These are phyloP conservation scores for Furculomyces boomerangus DNA, from an alignment of 371 early-diverging fungal species.

Conservation along the genomic window DNA sequence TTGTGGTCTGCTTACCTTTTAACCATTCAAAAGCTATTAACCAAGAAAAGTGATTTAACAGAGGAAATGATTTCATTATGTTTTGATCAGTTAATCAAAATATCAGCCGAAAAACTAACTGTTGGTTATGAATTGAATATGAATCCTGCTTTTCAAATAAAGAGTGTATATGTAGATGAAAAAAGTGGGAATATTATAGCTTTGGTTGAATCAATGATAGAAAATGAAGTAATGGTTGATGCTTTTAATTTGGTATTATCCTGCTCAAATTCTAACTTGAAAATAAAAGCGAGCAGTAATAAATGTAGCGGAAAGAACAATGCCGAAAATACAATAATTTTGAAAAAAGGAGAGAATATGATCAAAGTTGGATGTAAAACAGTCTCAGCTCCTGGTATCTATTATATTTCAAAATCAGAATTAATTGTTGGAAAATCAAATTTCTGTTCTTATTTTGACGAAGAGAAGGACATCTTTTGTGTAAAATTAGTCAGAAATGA, in stretches of 20 bases:
- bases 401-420: neutral
- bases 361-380: neutral
- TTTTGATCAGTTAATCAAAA: neutral
- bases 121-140: neutral
- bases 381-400: constrained; percentile 1
- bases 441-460: neutral
- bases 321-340: neutral
- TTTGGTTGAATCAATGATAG: neutral
- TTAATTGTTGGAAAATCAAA: neutral
- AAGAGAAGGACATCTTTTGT: too few relatives aligned
- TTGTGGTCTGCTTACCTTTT: neutral
- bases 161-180: neutral
- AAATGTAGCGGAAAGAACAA: too few relatives aligned
- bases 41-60: neutral
- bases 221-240: neutral
- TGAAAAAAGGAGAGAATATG: neutral
- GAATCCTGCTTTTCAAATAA: neutral
- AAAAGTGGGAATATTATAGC: neutral
- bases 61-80: neutral
- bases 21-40: neutral
- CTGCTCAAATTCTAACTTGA: too few relatives aligned
- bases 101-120: neutral
- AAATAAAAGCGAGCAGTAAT: too few relatives aligned
- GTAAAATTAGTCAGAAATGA: neutral
- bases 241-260: neutral